Evolutionary conservation across 768 basidiomycete genomes (phyloP).

Genomic region (Amanita phalloides): DNA sequence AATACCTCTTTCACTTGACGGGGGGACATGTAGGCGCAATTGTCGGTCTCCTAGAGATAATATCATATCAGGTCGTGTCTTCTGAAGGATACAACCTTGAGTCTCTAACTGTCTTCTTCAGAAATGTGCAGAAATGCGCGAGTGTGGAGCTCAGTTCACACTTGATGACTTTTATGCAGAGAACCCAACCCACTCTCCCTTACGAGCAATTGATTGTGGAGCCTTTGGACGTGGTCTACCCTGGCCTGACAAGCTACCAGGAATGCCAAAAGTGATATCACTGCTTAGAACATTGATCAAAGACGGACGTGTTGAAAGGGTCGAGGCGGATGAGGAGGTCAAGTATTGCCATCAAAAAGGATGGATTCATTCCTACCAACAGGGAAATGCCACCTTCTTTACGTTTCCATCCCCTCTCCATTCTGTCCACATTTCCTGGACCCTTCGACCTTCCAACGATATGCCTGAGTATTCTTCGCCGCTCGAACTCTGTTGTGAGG

Average conservation of each 20-base stretch:
- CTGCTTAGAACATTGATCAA: background rate
- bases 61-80: no score
- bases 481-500: background rate
- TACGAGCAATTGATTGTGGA: background rate
- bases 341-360: background rate
- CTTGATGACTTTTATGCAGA: background rate
- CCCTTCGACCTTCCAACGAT: background rate
- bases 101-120: background rate
- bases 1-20: background rate
- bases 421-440: background rate
- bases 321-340: background rate
- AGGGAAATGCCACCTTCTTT: background rate
- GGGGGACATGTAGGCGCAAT: background rate
- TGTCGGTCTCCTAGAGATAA: background rate
- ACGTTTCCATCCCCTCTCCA: constrained; percentile 1
- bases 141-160: background rate
- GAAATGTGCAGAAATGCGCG: background rate
- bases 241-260: background rate
- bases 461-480: background rate
- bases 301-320: background rate
- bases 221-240: background rate
- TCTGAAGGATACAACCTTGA: background rate
- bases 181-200: background rate
- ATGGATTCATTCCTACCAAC: background rate
- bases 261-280: background rate